Conservation (phyloP, 1,139 yeast species). For the Pichia sp. region DNA sequence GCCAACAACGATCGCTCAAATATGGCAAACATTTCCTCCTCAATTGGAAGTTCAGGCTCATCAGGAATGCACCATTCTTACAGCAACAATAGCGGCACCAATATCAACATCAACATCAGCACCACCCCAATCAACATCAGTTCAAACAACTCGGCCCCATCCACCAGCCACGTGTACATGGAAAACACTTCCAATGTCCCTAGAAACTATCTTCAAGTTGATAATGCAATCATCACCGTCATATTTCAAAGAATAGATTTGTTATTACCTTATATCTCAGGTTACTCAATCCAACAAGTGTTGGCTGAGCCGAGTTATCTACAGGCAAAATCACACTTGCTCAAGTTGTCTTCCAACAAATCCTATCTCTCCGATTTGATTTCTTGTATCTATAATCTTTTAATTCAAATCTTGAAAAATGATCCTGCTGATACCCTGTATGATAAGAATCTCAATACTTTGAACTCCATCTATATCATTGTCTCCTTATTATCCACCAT, state of each 20-base stretch:
- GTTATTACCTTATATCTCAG: constrained; percentile 31
- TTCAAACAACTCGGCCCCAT: too few relatives aligned
- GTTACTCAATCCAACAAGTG: constrained; percentile 28
- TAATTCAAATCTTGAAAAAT: constrained; percentile 10
- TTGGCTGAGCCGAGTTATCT: constrained; percentile 30
- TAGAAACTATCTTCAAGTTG: constrained; percentile 4
- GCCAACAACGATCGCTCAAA: too few relatives aligned
- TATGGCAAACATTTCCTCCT: too few relatives aligned
- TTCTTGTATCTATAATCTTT: constrained; percentile 15
- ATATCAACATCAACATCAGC: not conserved
- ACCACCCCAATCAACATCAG: not conserved
- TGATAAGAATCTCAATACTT: constrained; percentile 6
- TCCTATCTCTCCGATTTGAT: constrained; percentile 13
- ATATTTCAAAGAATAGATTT: constrained; percentile 29
- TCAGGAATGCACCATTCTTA: not conserved
- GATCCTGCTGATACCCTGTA: constrained; percentile 6
- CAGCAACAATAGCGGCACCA: not conserved
- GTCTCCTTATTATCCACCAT: constrained; percentile 10
- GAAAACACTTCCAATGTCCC: not conserved
- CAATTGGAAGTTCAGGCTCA: too few relatives aligned
- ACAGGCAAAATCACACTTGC: constrained; percentile 25
- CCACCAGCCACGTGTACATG: too few relatives aligned
- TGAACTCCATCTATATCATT: constrained; percentile 16
- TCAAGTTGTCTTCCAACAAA: constrained; percentile 19
- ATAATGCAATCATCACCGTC: constrained; percentile 25